Percentiles rank a stretch among this genome's conserved stretches.
Conservation (phyloP, 148 eudicot genomes). For the Camellia japonica region DNA sequence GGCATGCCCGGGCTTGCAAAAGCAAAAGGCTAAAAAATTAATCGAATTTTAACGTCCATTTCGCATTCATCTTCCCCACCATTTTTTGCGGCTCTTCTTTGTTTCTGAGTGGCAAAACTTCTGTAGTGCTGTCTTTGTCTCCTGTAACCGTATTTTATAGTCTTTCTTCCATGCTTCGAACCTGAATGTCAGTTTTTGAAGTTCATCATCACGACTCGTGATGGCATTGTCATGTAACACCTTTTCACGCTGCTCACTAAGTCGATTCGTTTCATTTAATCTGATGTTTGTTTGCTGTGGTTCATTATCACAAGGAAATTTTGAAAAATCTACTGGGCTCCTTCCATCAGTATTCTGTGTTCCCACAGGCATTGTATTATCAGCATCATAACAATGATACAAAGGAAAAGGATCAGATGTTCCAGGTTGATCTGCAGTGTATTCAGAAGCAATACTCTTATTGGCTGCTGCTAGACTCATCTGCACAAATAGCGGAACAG, state of each 20-base stretch:
- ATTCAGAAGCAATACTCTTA: slow-evolving; percentile 17
- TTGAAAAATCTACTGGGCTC: slow-evolving; percentile 3
- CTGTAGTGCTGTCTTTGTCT: slow-evolving; percentile 33
- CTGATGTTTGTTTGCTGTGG: not conserved
- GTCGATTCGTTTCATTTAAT: not conserved
- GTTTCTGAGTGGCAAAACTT: slow-evolving; percentile 23
- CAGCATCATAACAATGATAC: slow-evolving; percentile 5
- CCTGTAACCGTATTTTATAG: slow-evolving; percentile 34
- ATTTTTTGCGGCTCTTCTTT: slow-evolving; percentile 28
- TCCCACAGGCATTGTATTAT: slow-evolving; percentile 2
- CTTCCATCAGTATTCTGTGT: not conserved
- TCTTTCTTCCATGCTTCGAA: slow-evolving; percentile 48
- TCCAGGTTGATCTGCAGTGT: slow-evolving; percentile 15
- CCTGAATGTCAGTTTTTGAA: slow-evolving; percentile 32
- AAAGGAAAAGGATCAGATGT: slow-evolving; percentile 12
- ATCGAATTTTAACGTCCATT: not conserved
- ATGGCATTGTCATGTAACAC: slow-evolving; percentile 12
- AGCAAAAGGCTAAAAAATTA: not conserved
- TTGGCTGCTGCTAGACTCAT: slow-evolving; percentile 29
- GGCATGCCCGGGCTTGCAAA: not conserved
- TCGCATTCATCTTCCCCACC: slow-evolving; percentile 27
- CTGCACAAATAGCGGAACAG: slow-evolving; percentile 21
- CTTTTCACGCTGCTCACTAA: slow-evolving; percentile 1
- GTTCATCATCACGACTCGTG: slow-evolving; percentile 22
- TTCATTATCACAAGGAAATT: slow-evolving; percentile 5